Conservation (phyloP, 148 eudicot species). For the Agrostemma githago region DNA sequence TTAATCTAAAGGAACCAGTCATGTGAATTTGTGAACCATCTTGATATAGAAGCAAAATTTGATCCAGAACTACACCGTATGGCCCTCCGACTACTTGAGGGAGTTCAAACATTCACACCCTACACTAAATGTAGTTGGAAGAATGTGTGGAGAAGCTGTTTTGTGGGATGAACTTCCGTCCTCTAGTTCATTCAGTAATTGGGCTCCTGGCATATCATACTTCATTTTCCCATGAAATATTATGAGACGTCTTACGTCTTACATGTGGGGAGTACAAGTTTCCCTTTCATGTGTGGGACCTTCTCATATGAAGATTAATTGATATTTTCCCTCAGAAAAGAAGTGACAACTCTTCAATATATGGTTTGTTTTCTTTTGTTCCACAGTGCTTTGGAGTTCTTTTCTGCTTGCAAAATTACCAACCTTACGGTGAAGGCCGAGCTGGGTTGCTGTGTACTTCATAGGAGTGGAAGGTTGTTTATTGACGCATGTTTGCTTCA, state of each 20-base stretch:
- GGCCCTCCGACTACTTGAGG: not conserved
- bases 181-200: not conserved
- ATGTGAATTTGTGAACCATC: not conserved
- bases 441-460: slow-evolving; percentile 95
- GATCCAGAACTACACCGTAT: not conserved
- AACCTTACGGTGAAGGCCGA: slow-evolving; percentile 89
- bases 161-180: not conserved
- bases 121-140: not conserved
- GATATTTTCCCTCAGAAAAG: not conserved
- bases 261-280: no score
- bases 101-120: not conserved
- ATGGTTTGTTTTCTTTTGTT: slow-evolving; percentile 20
- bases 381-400: slow-evolving; percentile 88
- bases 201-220: not conserved
- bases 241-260: no score
- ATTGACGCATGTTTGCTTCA: slow-evolving; percentile 84
- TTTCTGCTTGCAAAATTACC: slow-evolving; percentile 82
- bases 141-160: not conserved
- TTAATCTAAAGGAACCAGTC: not conserved
- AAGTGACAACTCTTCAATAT: slow-evolving; percentile 13
- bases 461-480: slow-evolving; percentile 80
- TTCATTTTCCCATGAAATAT: no score
- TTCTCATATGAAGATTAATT: not conserved
- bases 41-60: not conserved
- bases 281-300: no score